Evolutionary conservation across 2,329 filamentous ascomycete species (phyloP).

Genomic region (Neurospora crassa): DNA sequence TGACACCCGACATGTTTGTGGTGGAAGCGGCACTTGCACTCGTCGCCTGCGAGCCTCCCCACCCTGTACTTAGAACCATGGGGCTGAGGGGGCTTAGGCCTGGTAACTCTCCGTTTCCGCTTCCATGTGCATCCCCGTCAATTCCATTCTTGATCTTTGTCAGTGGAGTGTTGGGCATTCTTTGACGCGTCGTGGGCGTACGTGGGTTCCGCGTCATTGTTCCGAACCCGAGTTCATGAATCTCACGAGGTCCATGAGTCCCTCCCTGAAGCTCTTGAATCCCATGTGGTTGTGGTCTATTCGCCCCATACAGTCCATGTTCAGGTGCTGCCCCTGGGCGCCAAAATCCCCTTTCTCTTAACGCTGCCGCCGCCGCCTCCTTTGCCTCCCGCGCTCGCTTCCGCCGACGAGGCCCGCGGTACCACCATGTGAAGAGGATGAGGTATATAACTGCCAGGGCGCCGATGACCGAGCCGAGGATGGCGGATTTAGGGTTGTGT

Average conservation of each 20-base stretch:
- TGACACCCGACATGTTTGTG: neutral
- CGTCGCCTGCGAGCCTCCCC: neutral
- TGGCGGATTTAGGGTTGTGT: neutral
- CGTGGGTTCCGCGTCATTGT: neutral
- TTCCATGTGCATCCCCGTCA: neutral
- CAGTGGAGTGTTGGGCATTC: neutral
- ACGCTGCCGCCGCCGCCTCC: neutral
- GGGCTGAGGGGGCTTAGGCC: neutral
- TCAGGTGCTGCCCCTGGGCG: neutral
- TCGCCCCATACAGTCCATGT: neutral
- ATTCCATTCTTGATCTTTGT: neutral
- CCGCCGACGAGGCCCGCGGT: neutral
- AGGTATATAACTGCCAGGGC: neutral
- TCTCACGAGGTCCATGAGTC: neutral
- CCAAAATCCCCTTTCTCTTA: neutral
- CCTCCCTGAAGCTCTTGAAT: neutral
- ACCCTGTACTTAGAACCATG: neutral
- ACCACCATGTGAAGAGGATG: neutral
- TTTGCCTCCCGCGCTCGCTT: neutral
- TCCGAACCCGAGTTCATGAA: neutral
- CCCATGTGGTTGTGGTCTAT: neutral
- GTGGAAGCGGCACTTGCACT: neutral
- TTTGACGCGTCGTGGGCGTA: neutral
- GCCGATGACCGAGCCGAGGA: neutral
- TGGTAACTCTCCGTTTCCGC: neutral